These are phyloP conservation scores for Pseudogymnoascus sp. DNA, from an alignment of 2,329 filamentous ascomycete genomes.

Conservation along the genomic window DNA sequence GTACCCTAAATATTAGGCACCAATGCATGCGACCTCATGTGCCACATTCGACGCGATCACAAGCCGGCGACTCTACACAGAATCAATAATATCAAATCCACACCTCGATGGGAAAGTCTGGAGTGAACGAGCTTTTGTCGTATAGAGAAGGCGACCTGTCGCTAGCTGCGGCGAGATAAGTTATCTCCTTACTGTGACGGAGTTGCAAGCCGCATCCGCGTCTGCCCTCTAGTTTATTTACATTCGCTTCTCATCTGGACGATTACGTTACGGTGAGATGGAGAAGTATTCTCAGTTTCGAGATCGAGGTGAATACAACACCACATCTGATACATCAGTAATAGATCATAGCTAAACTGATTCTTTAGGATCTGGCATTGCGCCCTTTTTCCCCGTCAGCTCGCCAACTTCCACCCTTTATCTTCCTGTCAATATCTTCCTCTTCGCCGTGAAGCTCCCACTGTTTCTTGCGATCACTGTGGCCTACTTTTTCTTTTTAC, in stretches of 20 bases:
- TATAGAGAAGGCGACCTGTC: conserved; percentile 10
- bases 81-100: background rate
- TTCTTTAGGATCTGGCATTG: conserved; percentile 75
- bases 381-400: conserved; percentile 81
- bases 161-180: conserved; percentile 7
- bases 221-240: conserved; percentile 2
- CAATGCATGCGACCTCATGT: background rate
- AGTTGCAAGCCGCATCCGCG: background rate
- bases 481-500: conserved; percentile 71
- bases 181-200: conserved; percentile 6
- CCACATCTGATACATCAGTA: conserved; percentile 12
- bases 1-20: background rate
- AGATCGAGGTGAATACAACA: conserved; percentile 50
- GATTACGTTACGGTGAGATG: conserved; percentile 36
- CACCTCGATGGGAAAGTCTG: background rate
- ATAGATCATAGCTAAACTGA: conserved; percentile 23
- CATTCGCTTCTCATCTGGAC: background rate
- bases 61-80: background rate
- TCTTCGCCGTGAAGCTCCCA: conserved; percentile 76
- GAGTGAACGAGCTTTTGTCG: conserved; percentile 4
- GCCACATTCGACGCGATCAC: background rate
- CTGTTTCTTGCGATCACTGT: conserved; percentile 59
- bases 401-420: conserved; percentile 55
- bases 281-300: conserved; percentile 70
- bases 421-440: conserved; percentile 54